Evolutionary conservation across 768 basidiomycete species (phyloP).

Genomic region (Hirschioporus abietinus): DNA sequence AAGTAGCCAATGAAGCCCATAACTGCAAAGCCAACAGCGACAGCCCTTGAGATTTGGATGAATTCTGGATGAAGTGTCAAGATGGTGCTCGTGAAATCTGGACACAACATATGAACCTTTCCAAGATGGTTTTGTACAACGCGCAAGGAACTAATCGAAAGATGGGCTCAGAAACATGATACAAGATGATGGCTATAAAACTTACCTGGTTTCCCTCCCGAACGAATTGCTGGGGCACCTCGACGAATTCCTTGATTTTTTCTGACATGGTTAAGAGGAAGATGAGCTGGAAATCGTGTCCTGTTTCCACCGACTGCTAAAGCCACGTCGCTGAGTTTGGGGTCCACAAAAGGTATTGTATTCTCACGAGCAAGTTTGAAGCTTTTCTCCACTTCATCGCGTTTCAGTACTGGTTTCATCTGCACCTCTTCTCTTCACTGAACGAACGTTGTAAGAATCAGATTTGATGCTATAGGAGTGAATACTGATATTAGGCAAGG

Average conservation of each 20-base stretch:
- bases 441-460: no score
- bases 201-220: constrained; percentile 90
- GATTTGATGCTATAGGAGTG: no score
- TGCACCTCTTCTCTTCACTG: no score
- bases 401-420: no score
- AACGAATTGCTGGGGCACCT: constrained; percentile 87
- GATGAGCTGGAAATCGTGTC: constrained; percentile 20
- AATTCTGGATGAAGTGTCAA: constrained; percentile 58
- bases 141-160: constrained; percentile 74
- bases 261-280: constrained; percentile 67
- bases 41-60: constrained; percentile 89
- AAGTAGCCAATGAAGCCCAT: constrained; percentile 99
- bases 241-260: constrained; percentile 83
- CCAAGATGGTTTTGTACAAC: constrained; percentile 96
- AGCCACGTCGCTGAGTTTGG: constrained; percentile 6
- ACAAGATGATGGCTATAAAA: constrained; percentile 8
- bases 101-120: constrained; percentile 57
- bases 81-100: neutral
- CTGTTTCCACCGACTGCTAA: constrained; percentile 5
- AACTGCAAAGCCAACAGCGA: constrained; percentile 94
- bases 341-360: constrained; percentile 9
- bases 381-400: no score
- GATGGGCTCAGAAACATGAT: constrained; percentile 11
- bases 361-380: no score
- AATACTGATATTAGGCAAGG: no score